Evolutionary conservation across 1,284 basidiomycete species (phyloP), one percentile per base, ranked within the genome.

Genomic region (Singerocomus inundabilis): DNA sequence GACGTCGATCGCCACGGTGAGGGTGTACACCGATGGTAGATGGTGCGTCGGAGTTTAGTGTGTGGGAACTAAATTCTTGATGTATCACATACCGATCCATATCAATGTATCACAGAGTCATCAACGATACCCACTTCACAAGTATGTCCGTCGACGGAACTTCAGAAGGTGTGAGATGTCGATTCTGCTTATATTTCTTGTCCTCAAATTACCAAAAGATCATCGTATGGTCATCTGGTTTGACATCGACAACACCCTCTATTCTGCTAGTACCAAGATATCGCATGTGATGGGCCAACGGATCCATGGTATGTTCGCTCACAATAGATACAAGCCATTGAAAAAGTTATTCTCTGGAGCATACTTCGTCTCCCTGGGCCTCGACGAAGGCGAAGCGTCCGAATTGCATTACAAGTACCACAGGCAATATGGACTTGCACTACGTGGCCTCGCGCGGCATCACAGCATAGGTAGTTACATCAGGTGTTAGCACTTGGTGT

Each of bases 201-300:
- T 31, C 24, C 42, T 65, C 40, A 63, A 26, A 8, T 34, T 18
- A 28, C 12, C 18, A 29, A 48, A 56, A 73, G 77, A 82, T 50
- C 76, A 51, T 39, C 68, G 81, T 18, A 66, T 65, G 51, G 71
- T 91, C 41, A 74, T 90, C 32, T 92, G 86, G 81, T 82, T 93
- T 52, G 91, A 93, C 64, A 91, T 93, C 54, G 91, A 93, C 69
- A 92, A 93, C 61, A 92, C 91, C 1, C 75, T 92, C 13, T 93
- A 93, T 68, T 88, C 87, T 15, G 80, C 86, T 1, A 85, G 79
- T 61, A 75, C 82, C 11, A 82, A 77, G 64, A 91, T 94, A 49
- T 84, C 86, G 6, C 80, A 88, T 54, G 82, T 76, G n/a, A 93
- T 94, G 91, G 83, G 83, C 15, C 70, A 85, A 55, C 81, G 82